Evolutionary conservation across 305 asterid genomes (phyloP).

Genomic region (Solanum hybrid): DNA sequence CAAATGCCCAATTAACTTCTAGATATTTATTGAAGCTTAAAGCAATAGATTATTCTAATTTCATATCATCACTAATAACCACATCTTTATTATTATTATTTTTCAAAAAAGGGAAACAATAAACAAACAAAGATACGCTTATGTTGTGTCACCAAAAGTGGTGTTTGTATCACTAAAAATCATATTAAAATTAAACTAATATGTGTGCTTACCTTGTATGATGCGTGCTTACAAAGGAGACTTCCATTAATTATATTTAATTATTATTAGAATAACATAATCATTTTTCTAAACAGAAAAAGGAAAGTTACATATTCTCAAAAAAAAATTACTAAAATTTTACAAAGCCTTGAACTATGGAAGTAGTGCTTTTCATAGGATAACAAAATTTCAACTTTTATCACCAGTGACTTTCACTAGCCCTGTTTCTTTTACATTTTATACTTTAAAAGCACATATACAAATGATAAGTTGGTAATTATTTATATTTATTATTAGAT

Average conservation of each 20-base stretch:
- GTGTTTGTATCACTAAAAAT: constrained; percentile 4
- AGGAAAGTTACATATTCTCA: background rate
- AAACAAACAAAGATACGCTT: constrained; percentile 2
- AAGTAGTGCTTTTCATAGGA: constrained; percentile 6
- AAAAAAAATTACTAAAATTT: background rate
- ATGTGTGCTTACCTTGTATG: background rate
- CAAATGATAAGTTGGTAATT: constrained; percentile 27
- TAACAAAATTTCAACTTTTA: constrained; percentile 2
- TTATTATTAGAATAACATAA: background rate
- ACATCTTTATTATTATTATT: background rate
- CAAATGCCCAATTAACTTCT: background rate
- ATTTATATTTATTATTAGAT: background rate
- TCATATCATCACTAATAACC: background rate
- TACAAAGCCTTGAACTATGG: constrained; percentile 4
- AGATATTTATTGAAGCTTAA: background rate
- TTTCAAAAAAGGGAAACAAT: background rate
- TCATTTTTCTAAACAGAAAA: constrained; percentile 1
- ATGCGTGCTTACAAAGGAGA: constrained; percentile 1
- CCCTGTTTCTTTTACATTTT: constrained; percentile 13
- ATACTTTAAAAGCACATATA: constrained; percentile 13
- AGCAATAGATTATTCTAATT: background rate
- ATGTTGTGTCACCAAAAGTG: constrained; percentile 5
- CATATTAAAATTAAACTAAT: background rate
- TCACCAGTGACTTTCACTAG: constrained; percentile 26
- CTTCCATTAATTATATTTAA: background rate